phyloP scores from a whole-genome alignment of 2,329 filamentous ascomycete genomes.

The Lasiodiplodia theobromae region DNA sequence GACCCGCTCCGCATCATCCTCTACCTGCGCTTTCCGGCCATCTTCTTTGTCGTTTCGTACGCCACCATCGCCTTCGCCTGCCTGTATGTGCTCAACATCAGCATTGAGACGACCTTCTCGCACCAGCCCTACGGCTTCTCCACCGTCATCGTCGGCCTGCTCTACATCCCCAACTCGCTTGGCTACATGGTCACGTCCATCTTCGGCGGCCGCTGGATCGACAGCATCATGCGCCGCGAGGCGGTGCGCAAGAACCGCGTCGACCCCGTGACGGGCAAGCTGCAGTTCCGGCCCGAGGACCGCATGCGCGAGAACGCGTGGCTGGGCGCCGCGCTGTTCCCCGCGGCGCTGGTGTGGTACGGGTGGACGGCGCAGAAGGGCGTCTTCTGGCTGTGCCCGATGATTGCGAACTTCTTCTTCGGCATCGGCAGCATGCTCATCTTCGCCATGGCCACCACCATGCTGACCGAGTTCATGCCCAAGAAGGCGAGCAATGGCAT shows the following conservation, averaged over 20 bases:
- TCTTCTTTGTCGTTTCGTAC: conserved; percentile 49
- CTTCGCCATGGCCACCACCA: conserved; percentile 47
- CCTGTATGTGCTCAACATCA: conserved; percentile 51
- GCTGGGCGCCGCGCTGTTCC: conserved; percentile 46
- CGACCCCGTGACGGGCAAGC: conserved; percentile 43
- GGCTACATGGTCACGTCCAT: conserved; percentile 46
- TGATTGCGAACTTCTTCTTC: conserved; percentile 51
- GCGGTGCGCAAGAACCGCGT: conserved; percentile 46
- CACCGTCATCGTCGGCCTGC: conserved; percentile 47
- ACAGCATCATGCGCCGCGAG: conserved; percentile 50
- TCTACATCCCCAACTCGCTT: conserved; percentile 47
- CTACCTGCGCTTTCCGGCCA: conserved; percentile 48
- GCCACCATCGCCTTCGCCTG: conserved; percentile 49
- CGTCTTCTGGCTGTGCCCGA: conserved; percentile 44
- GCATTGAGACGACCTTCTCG: conserved; percentile 46
- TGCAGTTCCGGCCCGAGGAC: conserved; percentile 46
- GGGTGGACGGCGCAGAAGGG: conserved; percentile 46
- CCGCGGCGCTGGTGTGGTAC: conserved; percentile 46
- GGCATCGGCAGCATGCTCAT: conserved; percentile 50
- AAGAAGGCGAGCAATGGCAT: conserved; percentile 45
- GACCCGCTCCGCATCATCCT: conserved; percentile 49
- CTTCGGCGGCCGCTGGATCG: conserved; percentile 50
- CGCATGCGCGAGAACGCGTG: conserved; percentile 52
- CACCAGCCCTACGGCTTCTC: conserved; percentile 44
- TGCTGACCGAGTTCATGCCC: conserved; percentile 52